Base-by-base conservation (phyloP, 2,329 filamentous ascomycete genomes). In the Fusarium abutilonis region DNA sequence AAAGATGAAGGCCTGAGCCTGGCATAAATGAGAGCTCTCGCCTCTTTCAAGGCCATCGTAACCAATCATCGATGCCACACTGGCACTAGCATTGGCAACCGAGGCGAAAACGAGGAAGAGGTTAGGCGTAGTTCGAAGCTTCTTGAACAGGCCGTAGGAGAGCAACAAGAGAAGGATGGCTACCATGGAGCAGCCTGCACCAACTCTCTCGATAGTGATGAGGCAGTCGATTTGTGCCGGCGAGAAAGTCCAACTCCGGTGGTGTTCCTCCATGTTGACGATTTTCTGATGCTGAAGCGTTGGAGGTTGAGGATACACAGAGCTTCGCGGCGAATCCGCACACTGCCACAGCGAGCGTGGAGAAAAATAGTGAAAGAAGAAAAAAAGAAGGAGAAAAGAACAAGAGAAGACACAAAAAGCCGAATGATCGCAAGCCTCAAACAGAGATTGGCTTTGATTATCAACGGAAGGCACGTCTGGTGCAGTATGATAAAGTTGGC, bases 11-110 rank as follows among this genome's bases (percentile, higher is more conserved):
- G 83, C 83, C 67, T 87, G 84, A 0, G 80, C 77, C 68, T 86
- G 84, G 68, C 86, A 94, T 13, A 93, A 75, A 6, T 81, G 68
- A 15, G 83, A 87, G 1, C 78, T 74, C 9, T 80, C 74, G 0
- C 86, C 86, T 42, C 77, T 76, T 6, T 77, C 71, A 28, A 92
- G 81, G 2, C 88, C 89, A 21, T 86, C 83, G 42, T 86, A 86
- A 1, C 89, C 89, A 50, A 93, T 90, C 47, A 92, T 79, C 21
- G 89, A 91, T 8, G 89, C 90, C 29, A 82, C 76, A 57, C 83
- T 84, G 17, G 84, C 84, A 4, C 83, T 83, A 3, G 85, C 76
- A 58, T 77, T 77, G 42, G 75, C 75, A n/a, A 76, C 60, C 14
- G 73, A 75, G 1, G 75, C 76, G 50, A 74, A 71, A 6, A 77